Conservation (phyloP, 768 basidiomycete genomes). For the Termitomyces sp. region DNA sequence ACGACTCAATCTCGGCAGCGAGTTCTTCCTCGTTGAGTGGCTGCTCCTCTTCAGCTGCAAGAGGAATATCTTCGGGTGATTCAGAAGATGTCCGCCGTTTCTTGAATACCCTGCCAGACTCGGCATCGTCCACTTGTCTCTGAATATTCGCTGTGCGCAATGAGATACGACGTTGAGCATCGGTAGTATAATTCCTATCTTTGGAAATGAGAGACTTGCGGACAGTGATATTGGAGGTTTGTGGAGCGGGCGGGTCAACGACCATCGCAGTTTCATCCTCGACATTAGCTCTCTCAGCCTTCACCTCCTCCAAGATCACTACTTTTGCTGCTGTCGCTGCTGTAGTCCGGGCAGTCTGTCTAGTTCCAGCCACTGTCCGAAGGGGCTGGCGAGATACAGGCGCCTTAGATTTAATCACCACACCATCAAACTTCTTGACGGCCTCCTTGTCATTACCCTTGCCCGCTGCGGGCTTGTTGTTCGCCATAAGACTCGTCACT, state of each 20-base stretch:
- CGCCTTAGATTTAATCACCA: constrained; percentile 51
- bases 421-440: constrained; percentile 54
- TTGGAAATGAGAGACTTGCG: constrained; percentile 32
- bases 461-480: constrained; percentile 39
- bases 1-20: constrained; percentile 45
- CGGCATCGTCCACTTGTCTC: constrained; percentile 43
- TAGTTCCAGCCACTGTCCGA: constrained; percentile 43
- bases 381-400: constrained; percentile 46
- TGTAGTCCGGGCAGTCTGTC: constrained; percentile 29
- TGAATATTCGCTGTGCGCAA: constrained; percentile 18
- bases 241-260: constrained; percentile 37
- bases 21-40: constrained; percentile 42
- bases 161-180: constrained; percentile 19
- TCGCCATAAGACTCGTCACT: constrained; percentile 43
- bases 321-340: constrained; percentile 14
- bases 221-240: constrained; percentile 35
- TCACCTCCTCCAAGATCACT: constrained; percentile 16
- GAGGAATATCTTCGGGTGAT: constrained; percentile 42
- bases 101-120: constrained; percentile 59
- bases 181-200: constrained; percentile 21
- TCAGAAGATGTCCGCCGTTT: constrained; percentile 71
- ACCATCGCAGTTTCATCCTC: constrained; percentile 50
- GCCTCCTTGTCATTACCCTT: constrained; percentile 60
- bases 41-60: constrained; percentile 26
- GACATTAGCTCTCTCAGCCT: constrained; percentile 23